A percentile compares a stretch with the other conserved stretches of the same genome.
phyloP scores from a whole-genome alignment of 345 rosid species.

The Salix koriyanagi region DNA sequence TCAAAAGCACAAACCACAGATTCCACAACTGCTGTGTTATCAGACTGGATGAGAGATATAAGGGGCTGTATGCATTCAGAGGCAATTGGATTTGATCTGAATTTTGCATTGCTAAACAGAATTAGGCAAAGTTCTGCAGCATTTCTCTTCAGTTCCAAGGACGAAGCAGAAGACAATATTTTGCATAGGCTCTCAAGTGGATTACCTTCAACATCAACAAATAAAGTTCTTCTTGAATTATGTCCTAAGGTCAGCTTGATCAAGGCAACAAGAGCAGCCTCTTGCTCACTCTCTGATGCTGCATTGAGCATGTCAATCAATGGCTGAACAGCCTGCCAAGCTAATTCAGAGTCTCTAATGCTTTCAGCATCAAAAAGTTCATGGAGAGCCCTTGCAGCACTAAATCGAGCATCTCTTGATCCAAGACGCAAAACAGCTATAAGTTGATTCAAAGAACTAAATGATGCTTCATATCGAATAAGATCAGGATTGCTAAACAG shows the following conservation, averaged over 20 bases:
- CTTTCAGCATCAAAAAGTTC: slow-evolving; percentile 68
- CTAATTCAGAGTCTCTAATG: slow-evolving; percentile 64
- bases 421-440: slow-evolving; percentile 82
- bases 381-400: slow-evolving; percentile 76
- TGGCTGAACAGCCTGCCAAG: slow-evolving; percentile 79
- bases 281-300: slow-evolving; percentile 70
- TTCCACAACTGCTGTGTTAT: slow-evolving; percentile 41
- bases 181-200: slow-evolving; percentile 56
- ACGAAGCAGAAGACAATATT: slow-evolving; percentile 58
- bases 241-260: slow-evolving; percentile 59
- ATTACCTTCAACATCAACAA: slow-evolving; percentile 57
- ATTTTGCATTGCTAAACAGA: slow-evolving; percentile 51
- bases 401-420: slow-evolving; percentile 68
- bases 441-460: slow-evolving; percentile 76
- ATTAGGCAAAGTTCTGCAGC: slow-evolving; percentile 70
- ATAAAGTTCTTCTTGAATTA: slow-evolving; percentile 41
- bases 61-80: slow-evolving; percentile 61
- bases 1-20: slow-evolving; percentile 73
- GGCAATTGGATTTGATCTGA: slow-evolving; percentile 52
- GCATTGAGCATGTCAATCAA: slow-evolving; percentile 74
- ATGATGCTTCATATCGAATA: slow-evolving; percentile 56
- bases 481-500: slow-evolving; percentile 69
- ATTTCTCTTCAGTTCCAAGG: slow-evolving; percentile 61
- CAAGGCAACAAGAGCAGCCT: slow-evolving; percentile 70
- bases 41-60: slow-evolving; percentile 57